Evolutionary conservation across 2,329 filamentous ascomycete species (phyloP), one percentile per base, ranked within the genome.

Genomic region (Fusarium sp.): DNA sequence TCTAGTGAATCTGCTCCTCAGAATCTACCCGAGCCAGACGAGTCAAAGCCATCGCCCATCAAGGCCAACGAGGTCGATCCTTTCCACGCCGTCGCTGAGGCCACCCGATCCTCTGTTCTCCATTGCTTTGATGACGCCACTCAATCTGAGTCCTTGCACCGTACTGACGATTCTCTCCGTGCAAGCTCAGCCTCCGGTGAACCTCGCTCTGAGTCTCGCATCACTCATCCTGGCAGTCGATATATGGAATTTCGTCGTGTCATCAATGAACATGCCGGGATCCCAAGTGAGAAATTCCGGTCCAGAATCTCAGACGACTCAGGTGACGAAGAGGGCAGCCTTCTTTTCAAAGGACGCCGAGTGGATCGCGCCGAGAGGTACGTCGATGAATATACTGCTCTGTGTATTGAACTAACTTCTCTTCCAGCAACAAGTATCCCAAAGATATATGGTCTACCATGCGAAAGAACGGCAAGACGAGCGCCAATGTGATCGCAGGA

Each of bases 381-480:
- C 48, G 77, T 67, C 17, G 40, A 39, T 25, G 52, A 8, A 18
- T 33, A 18, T 23, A 17, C n/a, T 27, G 6, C 41, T n/a, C 41
- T 29, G 8, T 18, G 18, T 11, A n/a, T 6, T 27, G 39, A 52
- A 14, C 66, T 72, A 54, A 75, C 55, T 27, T 56, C 25, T 41
- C 33, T 17, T 21, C 14, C 52, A 83, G 79, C 56, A 78, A 75
- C 47, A 84, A 79, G 67, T 77, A 78, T 25, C 72, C 77, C 48
- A 79, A 80, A 48, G 80, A 83, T 25, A 79, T 87, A 31, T 83
- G 82, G 84, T 81, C 83, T 63, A 80, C 76, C 17, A 80, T 87
- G 77, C 72, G 85, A 69, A 85, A 83, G 74, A 85, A 83, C 68
- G 82, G 82, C n/a, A 80, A 83, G 35, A 77, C 84, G 14, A 85